Conservation (phyloP, 768 basidiomycete genomes). For the Cystofilobasidium ferigula region DNA sequence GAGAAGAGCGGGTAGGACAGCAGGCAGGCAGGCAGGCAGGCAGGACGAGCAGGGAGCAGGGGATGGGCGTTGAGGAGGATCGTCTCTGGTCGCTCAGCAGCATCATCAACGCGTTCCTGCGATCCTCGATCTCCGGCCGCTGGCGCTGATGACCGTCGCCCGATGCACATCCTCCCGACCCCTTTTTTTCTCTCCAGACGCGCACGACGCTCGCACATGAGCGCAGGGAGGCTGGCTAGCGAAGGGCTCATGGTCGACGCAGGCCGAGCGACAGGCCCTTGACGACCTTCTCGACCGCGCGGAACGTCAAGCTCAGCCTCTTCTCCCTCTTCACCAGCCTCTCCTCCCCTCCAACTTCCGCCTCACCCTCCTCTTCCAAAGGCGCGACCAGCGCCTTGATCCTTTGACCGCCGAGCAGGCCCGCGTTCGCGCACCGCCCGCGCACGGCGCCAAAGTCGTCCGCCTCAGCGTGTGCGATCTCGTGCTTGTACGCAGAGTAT, state of each 20-base stretch:
- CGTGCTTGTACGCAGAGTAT: constrained; percentile 66
- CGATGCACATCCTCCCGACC: no score
- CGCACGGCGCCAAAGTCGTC: constrained; percentile 40
- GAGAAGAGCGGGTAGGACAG: no score
- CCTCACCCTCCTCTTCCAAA: constrained; percentile 41
- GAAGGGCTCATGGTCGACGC: not conserved
- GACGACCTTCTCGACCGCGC: constrained; percentile 60
- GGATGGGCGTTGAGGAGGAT: no score
- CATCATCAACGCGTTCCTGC: no score
- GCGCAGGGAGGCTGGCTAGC: not conserved
- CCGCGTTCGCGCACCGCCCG: constrained; percentile 50
- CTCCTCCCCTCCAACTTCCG: not conserved
- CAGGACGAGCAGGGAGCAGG: no score
- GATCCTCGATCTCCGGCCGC: no score
- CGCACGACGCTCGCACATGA: no score
- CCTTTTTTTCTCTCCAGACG: no score
- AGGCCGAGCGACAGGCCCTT: constrained; percentile 8
- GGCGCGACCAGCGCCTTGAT: constrained; percentile 41
- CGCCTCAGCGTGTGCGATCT: constrained; percentile 53
- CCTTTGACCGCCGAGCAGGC: constrained; percentile 43
- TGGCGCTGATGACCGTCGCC: no score
- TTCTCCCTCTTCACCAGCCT: constrained; percentile 45
- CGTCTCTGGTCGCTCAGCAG: no score
- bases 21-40: no score
- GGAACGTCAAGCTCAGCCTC: constrained; percentile 74